These are phyloP conservation scores for Nidula niveotomentosa DNA, from an alignment of 1,284 basidiomycete genomes.

Conservation along the genomic window DNA sequence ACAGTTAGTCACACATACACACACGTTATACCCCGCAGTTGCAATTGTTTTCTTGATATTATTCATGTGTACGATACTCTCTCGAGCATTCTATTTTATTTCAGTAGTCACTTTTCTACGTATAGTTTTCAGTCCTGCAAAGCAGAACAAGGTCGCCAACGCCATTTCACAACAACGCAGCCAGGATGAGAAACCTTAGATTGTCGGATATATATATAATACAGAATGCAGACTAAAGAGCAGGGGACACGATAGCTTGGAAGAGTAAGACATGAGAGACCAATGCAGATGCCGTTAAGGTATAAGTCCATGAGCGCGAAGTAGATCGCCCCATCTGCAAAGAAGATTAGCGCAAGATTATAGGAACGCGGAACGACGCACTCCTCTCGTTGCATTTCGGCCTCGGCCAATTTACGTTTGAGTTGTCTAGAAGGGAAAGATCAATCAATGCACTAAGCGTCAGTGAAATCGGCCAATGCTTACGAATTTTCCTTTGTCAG, in stretches of 20 bases:
- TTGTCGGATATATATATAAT: too few relatives aligned
- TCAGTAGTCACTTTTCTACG: too few relatives aligned
- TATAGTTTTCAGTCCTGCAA: too few relatives aligned
- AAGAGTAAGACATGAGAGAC: background rate
- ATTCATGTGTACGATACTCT: background rate
- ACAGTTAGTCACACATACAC: background rate
- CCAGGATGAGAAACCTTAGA: too few relatives aligned
- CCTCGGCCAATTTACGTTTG: conserved; percentile 69
- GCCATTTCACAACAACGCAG: too few relatives aligned
- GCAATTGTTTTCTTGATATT: background rate
- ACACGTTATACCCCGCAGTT: background rate
- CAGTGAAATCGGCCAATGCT: conserved; percentile 22
- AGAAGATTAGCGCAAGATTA: conserved; percentile 10
- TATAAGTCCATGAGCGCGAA: conserved; percentile 62
- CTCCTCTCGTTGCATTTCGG: conserved; percentile 78
- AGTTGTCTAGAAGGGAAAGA: conserved; percentile 48
- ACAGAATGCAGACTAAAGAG: background rate
- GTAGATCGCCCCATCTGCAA: conserved; percentile 62
- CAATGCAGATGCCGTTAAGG: conserved; percentile 21
- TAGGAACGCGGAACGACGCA: conserved; percentile 37
- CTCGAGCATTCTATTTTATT: background rate
- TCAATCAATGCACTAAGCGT: too few relatives aligned
- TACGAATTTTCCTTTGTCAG: conserved; percentile 78
- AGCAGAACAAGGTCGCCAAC: too few relatives aligned
- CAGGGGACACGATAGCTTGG: background rate